Evolutionary conservation across 1,139 yeast species (phyloP).

Genomic region (Saccharomyces pastorianus): DNA sequence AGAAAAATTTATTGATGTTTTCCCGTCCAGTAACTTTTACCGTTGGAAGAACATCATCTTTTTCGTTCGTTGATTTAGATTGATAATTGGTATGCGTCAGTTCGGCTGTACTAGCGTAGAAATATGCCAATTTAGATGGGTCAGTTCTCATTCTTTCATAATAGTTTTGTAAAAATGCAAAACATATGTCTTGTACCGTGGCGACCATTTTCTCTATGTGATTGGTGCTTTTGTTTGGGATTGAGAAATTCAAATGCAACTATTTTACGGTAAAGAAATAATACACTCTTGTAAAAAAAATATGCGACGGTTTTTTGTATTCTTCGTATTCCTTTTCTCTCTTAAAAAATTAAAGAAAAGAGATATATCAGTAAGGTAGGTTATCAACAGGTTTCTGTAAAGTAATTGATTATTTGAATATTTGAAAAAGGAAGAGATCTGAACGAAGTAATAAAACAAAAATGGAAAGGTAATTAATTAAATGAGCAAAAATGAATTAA

Average conservation of each 20-base stretch:
- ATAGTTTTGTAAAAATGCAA: constrained; percentile 40
- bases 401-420: not conserved
- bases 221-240: constrained; percentile 3
- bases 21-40: constrained; percentile 31
- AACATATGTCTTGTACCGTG: constrained; percentile 37
- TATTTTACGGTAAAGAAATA: not conserved
- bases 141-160: constrained; percentile 39
- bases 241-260: not conserved
- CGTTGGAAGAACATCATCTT: constrained; percentile 25
- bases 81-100: constrained; percentile 38
- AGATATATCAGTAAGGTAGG: not conserved
- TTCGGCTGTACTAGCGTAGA: constrained; percentile 40
- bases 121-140: constrained; percentile 35
- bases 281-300: not conserved
- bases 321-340: not conserved
- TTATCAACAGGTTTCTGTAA: not conserved
- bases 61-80: constrained; percentile 22
- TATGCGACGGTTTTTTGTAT: not conserved
- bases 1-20: constrained; percentile 35
- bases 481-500: not conserved
- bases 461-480: not conserved
- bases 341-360: not conserved
- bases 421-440: not conserved
- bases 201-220: constrained; percentile 13
- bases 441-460: not conserved